A percentile compares a stretch with the other conserved stretches of the same genome.
These are phyloP conservation scores for Akanthomyces muscarius DNA, from an alignment of 2,329 filamentous ascomycete species.

Conservation along the genomic window DNA sequence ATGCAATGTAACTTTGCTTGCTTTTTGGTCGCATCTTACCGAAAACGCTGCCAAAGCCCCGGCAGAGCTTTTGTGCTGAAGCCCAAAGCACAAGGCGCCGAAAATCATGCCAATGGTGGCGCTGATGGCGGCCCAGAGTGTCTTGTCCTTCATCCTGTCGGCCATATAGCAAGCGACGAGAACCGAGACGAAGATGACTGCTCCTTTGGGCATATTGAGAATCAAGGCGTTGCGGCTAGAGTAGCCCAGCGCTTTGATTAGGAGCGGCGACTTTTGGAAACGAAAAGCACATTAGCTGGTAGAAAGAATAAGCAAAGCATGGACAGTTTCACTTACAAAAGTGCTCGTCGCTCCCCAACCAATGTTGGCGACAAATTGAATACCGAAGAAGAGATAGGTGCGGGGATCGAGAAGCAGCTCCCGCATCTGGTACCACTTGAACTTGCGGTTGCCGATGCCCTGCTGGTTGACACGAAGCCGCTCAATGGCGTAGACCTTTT, in stretches of 20 bases:
- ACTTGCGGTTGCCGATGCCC: constrained; percentile 47
- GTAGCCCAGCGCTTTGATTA: neutral
- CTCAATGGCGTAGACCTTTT: constrained; percentile 48
- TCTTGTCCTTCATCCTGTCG: neutral
- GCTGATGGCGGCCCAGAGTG: neutral
- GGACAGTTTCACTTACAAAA: neutral
- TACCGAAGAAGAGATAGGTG: constrained; percentile 42
- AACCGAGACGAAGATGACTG: neutral
- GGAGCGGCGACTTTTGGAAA: neutral
- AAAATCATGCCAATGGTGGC: neutral
- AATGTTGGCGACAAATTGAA: neutral
- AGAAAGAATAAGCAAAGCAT: neutral
- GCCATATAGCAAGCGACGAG: neutral
- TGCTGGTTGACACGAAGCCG: constrained; percentile 45
- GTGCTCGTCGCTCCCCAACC: neutral
- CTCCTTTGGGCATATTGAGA: neutral
- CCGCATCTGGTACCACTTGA: constrained; percentile 41
- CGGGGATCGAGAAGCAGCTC: constrained; percentile 48
- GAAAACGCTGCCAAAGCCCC: neutral
- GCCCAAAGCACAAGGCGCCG: neutral
- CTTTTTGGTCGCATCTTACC: neutral
- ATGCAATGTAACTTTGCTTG: too few species aligned
- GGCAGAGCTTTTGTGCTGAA: neutral
- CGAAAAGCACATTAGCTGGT: too few species aligned
- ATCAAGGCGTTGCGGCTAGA: neutral